These are phyloP conservation scores for Conringia planisiliqua DNA, from an alignment of 345 rosid genomes.

Conservation along the genomic window DNA sequence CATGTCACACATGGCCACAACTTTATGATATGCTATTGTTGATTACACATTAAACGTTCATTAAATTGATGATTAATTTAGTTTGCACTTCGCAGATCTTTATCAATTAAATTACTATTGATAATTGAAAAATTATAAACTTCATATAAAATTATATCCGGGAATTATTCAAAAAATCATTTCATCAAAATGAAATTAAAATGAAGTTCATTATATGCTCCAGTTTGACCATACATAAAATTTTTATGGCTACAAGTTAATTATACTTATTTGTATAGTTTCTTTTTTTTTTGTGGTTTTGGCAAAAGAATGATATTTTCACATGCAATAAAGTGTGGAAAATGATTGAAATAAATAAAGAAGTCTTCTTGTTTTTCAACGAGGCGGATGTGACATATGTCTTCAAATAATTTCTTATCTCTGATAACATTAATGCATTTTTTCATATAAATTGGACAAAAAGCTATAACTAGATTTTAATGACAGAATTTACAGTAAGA, in stretches of 20 bases:
- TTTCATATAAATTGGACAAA: neutral
- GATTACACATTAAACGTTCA: neutral
- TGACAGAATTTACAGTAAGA: neutral
- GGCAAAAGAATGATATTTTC: constrained; percentile 9
- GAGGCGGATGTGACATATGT: too few species aligned
- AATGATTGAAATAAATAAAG: constrained; percentile 29
- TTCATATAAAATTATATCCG: neutral
- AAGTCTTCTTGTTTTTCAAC: constrained; percentile 24
- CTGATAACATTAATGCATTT: neutral
- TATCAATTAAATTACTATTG: neutral
- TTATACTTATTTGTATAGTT: neutral
- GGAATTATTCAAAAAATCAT: neutral
- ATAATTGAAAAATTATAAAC: neutral
- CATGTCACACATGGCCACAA: constrained; percentile 12
- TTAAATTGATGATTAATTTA: neutral
- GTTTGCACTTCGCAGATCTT: neutral
- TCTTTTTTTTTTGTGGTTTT: neutral
- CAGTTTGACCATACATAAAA: neutral
- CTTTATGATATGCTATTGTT: constrained; percentile 15
- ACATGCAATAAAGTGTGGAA: constrained; percentile 29
- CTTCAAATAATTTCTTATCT: neutral
- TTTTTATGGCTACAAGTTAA: neutral
- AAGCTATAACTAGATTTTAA: neutral
- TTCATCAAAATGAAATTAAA: neutral
- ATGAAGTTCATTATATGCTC: neutral